These are phyloP conservation scores for Tricholoma sp. DNA, from an alignment of 768 basidiomycete species.

Conservation along the genomic window DNA sequence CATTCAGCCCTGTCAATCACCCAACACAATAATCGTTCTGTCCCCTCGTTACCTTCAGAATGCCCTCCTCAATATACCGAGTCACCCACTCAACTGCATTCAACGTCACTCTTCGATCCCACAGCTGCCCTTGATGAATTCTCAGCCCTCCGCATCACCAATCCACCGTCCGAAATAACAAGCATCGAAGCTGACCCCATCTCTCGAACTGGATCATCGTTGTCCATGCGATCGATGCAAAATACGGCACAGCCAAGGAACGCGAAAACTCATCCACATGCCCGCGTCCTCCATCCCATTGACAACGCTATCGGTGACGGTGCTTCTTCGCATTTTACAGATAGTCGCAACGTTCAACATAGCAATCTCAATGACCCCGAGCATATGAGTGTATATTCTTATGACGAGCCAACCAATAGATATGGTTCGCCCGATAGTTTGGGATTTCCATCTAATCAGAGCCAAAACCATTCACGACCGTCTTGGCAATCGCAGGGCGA, in stretches of 20 bases:
- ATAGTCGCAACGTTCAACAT: conserved; percentile 26
- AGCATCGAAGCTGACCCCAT: conserved; percentile 37
- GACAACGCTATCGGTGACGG: conserved; percentile 14
- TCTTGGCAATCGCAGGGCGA: conserved; percentile 30
- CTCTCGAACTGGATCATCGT: conserved; percentile 51
- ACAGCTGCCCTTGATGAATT: conserved; percentile 46
- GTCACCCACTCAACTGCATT: conserved; percentile 17
- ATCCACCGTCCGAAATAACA: conserved; percentile 28
- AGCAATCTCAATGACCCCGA: conserved; percentile 30
- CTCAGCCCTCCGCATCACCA: conserved; percentile 47
- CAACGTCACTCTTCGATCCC: conserved; percentile 37
- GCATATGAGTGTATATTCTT: conserved; percentile 30
- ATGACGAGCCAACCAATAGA: conserved; percentile 28
- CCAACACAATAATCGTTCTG: conserved; percentile 44
- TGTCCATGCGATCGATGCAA: conserved; percentile 40
- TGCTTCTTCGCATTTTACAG: conserved; percentile 25
- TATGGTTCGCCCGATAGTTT: conserved; percentile 24
- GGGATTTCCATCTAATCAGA: conserved; percentile 18
- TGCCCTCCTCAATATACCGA: conserved; percentile 28
- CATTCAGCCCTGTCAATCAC: conserved; percentile 23
- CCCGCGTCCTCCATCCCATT: conserved; percentile 5
- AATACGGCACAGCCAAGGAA: conserved; percentile 29
- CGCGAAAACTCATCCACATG: conserved; percentile 35
- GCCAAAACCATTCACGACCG: conserved; percentile 10
- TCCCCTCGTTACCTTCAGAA: conserved; percentile 39